Evolutionary conservation across 1,139 yeast species (phyloP).

Genomic region (Diutina pseudorugosa): DNA sequence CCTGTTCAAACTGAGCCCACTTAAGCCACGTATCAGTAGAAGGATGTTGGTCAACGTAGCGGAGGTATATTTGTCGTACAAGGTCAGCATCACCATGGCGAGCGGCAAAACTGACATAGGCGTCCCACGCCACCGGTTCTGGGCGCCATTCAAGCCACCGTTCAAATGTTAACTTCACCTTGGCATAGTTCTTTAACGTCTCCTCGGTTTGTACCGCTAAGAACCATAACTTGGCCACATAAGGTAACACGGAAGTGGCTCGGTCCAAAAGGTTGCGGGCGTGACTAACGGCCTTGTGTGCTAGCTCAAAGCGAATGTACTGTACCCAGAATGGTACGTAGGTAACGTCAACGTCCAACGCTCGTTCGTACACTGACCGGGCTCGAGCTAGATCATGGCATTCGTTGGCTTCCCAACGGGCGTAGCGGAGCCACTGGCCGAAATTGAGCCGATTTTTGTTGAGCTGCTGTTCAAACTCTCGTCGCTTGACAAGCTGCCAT

Average conservation of each 20-base stretch:
- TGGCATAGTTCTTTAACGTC: conserved; percentile 48
- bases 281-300: conserved; percentile 66
- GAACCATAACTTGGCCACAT: conserved; percentile 81
- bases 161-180: conserved; percentile 57
- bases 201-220: conserved; percentile 77
- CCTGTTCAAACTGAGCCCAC: conserved; percentile 26
- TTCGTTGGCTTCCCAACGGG: conserved; percentile 75
- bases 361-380: conserved; percentile 80
- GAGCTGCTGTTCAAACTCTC: conserved; percentile 76
- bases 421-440: conserved; percentile 90
- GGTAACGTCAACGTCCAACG: conserved; percentile 62
- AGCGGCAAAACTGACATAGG: conserved; percentile 61
- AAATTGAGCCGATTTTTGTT: conserved; percentile 70
- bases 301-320: conserved; percentile 69
- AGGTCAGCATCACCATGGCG: conserved; percentile 50
- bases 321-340: conserved; percentile 79
- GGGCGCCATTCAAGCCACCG: conserved; percentile 79
- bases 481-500: conserved; percentile 61
- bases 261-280: conserved; percentile 79
- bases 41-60: conserved; percentile 46
- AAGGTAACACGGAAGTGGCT: conserved; percentile 62
- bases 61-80: conserved; percentile 44
- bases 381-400: conserved; percentile 61
- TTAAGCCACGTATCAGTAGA: conserved; percentile 47
- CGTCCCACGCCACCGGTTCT: conserved; percentile 55